Percentiles rank a stretch among this genome's conserved stretches.
Conservation (phyloP, 2,329 filamentous ascomycete species). For the Pseudogymnoascus sp. region DNA sequence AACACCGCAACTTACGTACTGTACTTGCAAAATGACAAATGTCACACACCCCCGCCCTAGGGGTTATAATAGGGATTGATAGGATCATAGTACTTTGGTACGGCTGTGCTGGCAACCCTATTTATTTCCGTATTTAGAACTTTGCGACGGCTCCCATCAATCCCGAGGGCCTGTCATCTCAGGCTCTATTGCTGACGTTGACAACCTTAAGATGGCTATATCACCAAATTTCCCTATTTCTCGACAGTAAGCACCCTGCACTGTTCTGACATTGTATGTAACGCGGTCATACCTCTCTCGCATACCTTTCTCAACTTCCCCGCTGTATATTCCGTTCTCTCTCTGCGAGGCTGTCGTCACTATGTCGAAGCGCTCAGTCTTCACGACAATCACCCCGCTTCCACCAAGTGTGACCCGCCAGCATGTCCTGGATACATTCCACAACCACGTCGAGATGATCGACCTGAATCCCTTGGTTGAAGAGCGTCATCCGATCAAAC, state of each 20-base stretch:
- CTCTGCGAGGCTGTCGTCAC: constrained; percentile 17
- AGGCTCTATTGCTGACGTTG: not conserved
- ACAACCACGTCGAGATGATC: constrained; percentile 76
- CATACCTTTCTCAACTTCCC: not conserved
- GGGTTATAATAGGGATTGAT: not conserved
- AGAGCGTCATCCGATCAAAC: constrained; percentile 59
- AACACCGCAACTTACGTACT: constrained; percentile 1
- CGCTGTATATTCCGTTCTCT: not conserved
- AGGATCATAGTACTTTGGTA: not conserved
- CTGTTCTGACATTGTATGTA: constrained; percentile 15
- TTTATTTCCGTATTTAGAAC: constrained; percentile 4
- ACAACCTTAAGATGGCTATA: not conserved
- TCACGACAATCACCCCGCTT: constrained; percentile 73
- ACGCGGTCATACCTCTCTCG: not conserved
- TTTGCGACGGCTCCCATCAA: not conserved
- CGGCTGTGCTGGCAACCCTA: not conserved
- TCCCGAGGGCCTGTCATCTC: not conserved
- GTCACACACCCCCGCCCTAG: not conserved
- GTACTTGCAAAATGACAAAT: not conserved
- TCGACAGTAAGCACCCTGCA: not conserved
- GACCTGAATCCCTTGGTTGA: constrained; percentile 78
- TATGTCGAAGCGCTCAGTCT: constrained; percentile 64
- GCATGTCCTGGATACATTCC: constrained; percentile 67
- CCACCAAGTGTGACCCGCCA: constrained; percentile 60
- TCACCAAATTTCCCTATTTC: not conserved